These are phyloP conservation scores for Populus simonii DNA, from an alignment of 345 rosid species.

Conservation along the genomic window DNA sequence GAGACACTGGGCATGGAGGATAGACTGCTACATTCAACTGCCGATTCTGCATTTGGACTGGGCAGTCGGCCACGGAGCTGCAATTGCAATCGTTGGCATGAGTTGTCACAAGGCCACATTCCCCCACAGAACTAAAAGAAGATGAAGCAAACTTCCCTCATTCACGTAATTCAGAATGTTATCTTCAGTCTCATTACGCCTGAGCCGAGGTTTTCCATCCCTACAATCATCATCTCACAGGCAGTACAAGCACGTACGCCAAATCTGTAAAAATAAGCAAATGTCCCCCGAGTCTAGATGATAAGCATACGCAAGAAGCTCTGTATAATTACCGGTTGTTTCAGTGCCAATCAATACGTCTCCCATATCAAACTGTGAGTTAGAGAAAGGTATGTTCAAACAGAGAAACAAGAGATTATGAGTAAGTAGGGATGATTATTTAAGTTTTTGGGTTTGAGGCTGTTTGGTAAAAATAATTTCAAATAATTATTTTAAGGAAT, in stretches of 20 bases:
- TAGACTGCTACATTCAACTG: conserved; percentile 26
- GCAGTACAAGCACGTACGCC: conserved; percentile 13
- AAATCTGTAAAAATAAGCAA: not conserved
- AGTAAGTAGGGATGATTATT: not conserved
- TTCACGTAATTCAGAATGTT: conserved; percentile 21
- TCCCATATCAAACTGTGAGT: conserved; percentile 29
- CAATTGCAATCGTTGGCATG: not conserved
- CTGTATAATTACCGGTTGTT: conserved; percentile 23
- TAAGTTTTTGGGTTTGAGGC: too few relatives aligned
- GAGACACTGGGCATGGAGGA: conserved; percentile 29
- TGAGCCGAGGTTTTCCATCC: conserved; percentile 30
- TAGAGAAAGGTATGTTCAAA: not conserved
- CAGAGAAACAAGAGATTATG: not conserved
- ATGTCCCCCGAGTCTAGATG: not conserved
- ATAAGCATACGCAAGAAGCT: not conserved
- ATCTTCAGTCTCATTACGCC: conserved; percentile 26
- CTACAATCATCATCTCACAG: conserved; percentile 34
- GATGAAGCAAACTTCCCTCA: conserved; percentile 4
- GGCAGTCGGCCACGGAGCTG: conserved; percentile 35
- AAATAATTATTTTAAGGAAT: too few relatives aligned
- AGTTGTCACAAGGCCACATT: not conserved
- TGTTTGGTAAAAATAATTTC: too few relatives aligned
- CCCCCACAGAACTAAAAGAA: not conserved
- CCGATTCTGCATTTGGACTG: conserved; percentile 32
- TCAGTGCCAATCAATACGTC: conserved; percentile 19